These are phyloP conservation scores for Botrytis medusae DNA, from an alignment of 2,329 filamentous ascomycete species.

Conservation along the genomic window DNA sequence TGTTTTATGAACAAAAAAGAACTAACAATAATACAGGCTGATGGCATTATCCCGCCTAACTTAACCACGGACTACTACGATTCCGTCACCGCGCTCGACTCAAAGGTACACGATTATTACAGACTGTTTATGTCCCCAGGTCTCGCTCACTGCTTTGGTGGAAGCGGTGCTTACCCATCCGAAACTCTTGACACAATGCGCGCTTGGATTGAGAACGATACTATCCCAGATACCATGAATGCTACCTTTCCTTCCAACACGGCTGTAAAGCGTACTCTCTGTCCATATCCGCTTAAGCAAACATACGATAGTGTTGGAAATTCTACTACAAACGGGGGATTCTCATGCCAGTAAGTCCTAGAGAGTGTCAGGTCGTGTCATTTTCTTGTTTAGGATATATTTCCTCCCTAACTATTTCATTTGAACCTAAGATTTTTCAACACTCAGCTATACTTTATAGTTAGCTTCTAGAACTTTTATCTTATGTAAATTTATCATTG, in stretches of 20 bases:
- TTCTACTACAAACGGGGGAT: not conserved
- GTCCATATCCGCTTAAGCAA: not conserved
- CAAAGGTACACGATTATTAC: constrained; percentile 9
- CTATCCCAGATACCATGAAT: not conserved
- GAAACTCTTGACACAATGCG: not conserved
- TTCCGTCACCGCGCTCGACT: not conserved
- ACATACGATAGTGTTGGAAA: not conserved
- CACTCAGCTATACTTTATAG: not conserved
- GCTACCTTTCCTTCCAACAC: not conserved
- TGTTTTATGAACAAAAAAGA: not conserved
- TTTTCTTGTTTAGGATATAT: not conserved
- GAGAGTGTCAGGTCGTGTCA: not conserved
- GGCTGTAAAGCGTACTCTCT: not conserved
- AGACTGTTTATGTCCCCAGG: constrained; percentile 1
- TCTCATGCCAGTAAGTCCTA: not conserved
- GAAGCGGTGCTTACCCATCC: not conserved
- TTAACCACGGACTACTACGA: constrained; percentile 39
- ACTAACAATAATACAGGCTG: not conserved
- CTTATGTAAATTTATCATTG: too few species aligned
- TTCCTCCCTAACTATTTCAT: not conserved
- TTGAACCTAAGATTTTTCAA: not conserved
- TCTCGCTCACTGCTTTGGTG: not conserved
- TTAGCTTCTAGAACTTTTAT: too few species aligned
- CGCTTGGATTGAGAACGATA: constrained; percentile 6
- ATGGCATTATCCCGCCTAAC: constrained; percentile 41